Base-by-base conservation (phyloP, 441 rosid genomes). In the Metrosideros polymorpha region DNA sequence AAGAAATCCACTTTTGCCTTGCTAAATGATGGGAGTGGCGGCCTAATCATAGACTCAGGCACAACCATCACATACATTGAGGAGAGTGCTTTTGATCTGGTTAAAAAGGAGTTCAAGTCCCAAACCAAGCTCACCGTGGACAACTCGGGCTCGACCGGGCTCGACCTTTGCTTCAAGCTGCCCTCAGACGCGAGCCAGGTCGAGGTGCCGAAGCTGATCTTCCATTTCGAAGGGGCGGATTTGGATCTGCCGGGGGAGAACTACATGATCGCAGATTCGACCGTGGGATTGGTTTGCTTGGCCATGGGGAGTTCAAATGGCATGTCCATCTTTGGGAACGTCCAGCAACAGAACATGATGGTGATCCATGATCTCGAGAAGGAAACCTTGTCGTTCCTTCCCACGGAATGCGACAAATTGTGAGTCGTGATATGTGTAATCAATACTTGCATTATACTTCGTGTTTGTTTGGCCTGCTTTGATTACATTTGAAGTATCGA, bases 321-420 rank as follows among this genome's bases (percentile, higher is more conserved):
- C 3, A 91, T 95, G 95, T 98, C 99, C 1, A 94, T 98, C 22
- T 92, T 98, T 18, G 99, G 99, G 76, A 98, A 98, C 87, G 86
- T 98, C 42, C 99, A 98, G 89, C 99, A 98, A 87, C 99, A 96
- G 84, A 95, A 98, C 86, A 87, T 93, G 82, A 88, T 96, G 93
- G 93, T 95, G 19, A 55, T 92, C 29, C 94, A 96, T 90, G 98
- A 98, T 91, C 95, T 98, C 84, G 86, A 82, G 61, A 92, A 93
- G 86, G 91, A 95, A 87, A 94, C 96, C 7, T 42, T 96, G 76
- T 94, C 99, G 1, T 95, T 98, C 91, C 29, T 91, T 75, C 97
- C 93, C 13, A 92, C 97, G 10, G 83, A 94, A 49, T 98, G 99
- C 54, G 92, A 92, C 89, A 83, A 56, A 30, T 51, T 87, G 27